Evolutionary conservation across 768 basidiomycete species (phyloP), one percentile per base, ranked within the genome.

Genomic region (Kwoniella newhampshirensis): DNA sequence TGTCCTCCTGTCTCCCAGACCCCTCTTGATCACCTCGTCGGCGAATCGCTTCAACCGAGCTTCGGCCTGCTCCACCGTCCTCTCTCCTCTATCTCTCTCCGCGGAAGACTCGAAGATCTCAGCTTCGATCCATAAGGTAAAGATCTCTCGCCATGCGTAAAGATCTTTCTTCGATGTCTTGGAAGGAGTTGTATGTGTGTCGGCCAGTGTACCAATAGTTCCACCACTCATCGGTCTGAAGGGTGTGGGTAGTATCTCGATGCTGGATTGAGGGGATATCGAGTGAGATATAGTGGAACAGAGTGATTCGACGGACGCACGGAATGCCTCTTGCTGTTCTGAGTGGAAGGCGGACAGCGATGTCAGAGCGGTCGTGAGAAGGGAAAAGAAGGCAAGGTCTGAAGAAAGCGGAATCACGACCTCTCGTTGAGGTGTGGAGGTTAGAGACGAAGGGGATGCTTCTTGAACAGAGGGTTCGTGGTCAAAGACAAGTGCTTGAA

Each of bases 141-240:
- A 94, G 26, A 96, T 86, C 76, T 90, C 85, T 21, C 93, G 80
- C 93, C 93, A 96, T 5, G 84, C 81, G 71, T 89, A 91, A 7
- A 97, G 76, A 64, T 97, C 92, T 60, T 80, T 80, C 54, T 58
- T 56, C 28, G 42, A 55, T 1, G 57, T 13, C 69, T 68, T 3
- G 78, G 79, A 35, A 49, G 2, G 42, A 26, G 25, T 32, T 26
- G 25, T 17, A n/a, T n/a, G 12, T 20, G n/a, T 51, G 4, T n/a
- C 21, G 62, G n/a, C 51, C 56, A 7, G 71, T 48, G 1, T 84
- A 81, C 26, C 23, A 21, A 47, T 42, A 25, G 62, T 46, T 20
- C 21, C 17, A 27, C 32, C n/a, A 2, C 18, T 15, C 2, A 57
- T 51, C 2, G 63, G 65, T 20, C 59, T 49, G 48, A 57, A 56